These are phyloP conservation scores for Pichia sp. DNA, from an alignment of 1,139 yeast genomes.

Conservation along the genomic window DNA sequence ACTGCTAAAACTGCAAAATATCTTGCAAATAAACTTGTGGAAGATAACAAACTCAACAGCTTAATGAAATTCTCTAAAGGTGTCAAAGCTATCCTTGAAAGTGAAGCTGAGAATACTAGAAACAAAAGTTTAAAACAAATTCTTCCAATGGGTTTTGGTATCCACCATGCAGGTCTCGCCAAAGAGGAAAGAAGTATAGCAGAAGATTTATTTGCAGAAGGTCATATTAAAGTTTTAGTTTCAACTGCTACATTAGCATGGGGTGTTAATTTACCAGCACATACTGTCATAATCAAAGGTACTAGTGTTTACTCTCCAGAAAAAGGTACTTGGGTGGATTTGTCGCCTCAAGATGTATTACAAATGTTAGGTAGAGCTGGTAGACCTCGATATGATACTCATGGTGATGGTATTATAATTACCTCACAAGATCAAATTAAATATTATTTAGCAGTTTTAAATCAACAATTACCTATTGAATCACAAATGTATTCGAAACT, in stretches of 20 bases:
- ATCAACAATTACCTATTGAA: constrained; percentile 89
- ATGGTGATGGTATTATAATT: constrained; percentile 91
- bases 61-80: constrained; percentile 50
- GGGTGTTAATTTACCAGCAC: constrained; percentile 98
- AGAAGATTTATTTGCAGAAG: constrained; percentile 85
- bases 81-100: constrained; percentile 51
- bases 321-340: constrained; percentile 77
- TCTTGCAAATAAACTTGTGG: constrained; percentile 54
- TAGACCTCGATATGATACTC: constrained; percentile 85
- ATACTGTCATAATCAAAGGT: constrained; percentile 90
- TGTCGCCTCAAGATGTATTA: constrained; percentile 87
- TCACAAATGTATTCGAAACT: constrained; percentile 70
- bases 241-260: constrained; percentile 96
- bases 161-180: constrained; percentile 90
- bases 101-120: constrained; percentile 53
- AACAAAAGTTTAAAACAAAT: constrained; percentile 54
- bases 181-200: constrained; percentile 67
- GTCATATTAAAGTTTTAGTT: constrained; percentile 72
- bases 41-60: constrained; percentile 43
- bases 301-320: constrained; percentile 93
- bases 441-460: constrained; percentile 79
- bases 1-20: constrained; percentile 78
- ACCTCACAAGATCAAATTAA: constrained; percentile 82
- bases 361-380: constrained; percentile 99
- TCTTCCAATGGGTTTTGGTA: constrained; percentile 70